phyloP scores from a whole-genome alignment of 2,329 filamentous ascomycete species.

The Fusarium sp. region DNA sequence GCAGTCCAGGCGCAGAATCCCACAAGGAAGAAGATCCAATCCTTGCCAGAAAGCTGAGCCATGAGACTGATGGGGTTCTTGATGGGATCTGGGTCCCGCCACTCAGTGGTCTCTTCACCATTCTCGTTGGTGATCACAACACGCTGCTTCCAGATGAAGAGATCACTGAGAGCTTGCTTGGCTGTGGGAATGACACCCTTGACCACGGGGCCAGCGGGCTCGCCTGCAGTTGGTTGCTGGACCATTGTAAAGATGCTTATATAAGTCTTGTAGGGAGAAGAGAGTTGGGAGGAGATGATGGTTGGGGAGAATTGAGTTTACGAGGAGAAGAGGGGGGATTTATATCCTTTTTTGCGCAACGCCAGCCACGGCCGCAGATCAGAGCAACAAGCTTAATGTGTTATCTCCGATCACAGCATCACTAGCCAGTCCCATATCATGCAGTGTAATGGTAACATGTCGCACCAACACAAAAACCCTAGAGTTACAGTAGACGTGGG shows the following conservation, averaged over 20 bases:
- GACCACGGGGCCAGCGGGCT: constrained; percentile 71
- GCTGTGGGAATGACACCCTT: constrained; percentile 71
- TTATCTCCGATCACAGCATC: constrained; percentile 2
- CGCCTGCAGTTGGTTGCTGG: constrained; percentile 40
- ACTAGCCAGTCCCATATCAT: not conserved
- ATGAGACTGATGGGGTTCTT: constrained; percentile 76
- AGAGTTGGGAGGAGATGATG: not conserved
- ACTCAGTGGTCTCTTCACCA: constrained; percentile 72
- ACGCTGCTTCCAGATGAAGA: constrained; percentile 78
- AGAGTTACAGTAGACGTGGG: constrained; percentile 30
- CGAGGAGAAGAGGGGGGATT: not conserved
- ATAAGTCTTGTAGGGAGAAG: not conserved
- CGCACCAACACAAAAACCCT: constrained; percentile 1
- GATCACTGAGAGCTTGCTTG: constrained; percentile 69
- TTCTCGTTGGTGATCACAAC: constrained; percentile 70
- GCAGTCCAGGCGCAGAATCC: constrained; percentile 80
- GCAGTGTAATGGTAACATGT: not conserved
- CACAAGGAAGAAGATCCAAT: constrained; percentile 80
- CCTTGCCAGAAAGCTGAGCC: constrained; percentile 66
- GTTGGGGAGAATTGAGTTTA: not conserved
- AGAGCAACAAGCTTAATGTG: not conserved
- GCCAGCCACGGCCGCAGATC: not conserved
- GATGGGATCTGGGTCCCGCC: constrained; percentile 71
- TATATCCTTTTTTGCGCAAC: constrained; percentile 1
- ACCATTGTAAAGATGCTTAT: not conserved